phyloP scores from a whole-genome alignment of 2,329 filamentous ascomycete species.

The Blumeriella jaapii region DNA sequence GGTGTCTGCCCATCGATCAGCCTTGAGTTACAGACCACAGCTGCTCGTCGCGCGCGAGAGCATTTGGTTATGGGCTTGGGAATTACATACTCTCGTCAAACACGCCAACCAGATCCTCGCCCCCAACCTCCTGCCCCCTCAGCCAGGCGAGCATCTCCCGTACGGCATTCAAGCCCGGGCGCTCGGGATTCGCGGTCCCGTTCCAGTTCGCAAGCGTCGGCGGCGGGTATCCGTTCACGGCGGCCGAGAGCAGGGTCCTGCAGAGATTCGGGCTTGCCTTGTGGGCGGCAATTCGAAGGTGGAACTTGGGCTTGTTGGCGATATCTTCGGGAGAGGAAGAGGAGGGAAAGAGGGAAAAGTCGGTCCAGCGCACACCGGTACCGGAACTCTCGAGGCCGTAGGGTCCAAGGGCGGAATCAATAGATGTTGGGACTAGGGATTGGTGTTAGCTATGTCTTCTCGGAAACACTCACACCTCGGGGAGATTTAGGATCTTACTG shows the following conservation, averaged over 20 bases:
- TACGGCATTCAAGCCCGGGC: constrained; percentile 6
- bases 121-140: constrained; percentile 34
- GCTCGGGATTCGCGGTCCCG: constrained; percentile 5
- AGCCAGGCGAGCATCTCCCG: constrained; percentile 31
- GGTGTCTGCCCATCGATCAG: constrained; percentile 28
- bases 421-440: constrained; percentile 10
- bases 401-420: constrained; percentile 9
- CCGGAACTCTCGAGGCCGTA: constrained; percentile 4
- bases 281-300: constrained; percentile 41
- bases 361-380: too few relatives aligned
- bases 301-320: constrained; percentile 31
- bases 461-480: too few relatives aligned
- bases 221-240: constrained; percentile 47
- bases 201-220: constrained; percentile 39
- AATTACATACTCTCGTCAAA: constrained; percentile 31
- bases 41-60: too few relatives aligned
- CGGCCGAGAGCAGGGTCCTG: constrained; percentile 43
- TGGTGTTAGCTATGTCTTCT: constrained; percentile 10
- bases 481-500: not conserved
- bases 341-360: too few relatives aligned
- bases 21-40: too few relatives aligned
- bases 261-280: constrained; percentile 37
- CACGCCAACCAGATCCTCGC: constrained; percentile 43
- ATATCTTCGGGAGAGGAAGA: too few relatives aligned
- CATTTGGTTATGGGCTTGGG: too few relatives aligned